Evolutionary conservation across 2,329 filamentous ascomycete species (phyloP), one percentile per base, ranked within the genome.

Genomic region (Verticillium klebahnii): DNA sequence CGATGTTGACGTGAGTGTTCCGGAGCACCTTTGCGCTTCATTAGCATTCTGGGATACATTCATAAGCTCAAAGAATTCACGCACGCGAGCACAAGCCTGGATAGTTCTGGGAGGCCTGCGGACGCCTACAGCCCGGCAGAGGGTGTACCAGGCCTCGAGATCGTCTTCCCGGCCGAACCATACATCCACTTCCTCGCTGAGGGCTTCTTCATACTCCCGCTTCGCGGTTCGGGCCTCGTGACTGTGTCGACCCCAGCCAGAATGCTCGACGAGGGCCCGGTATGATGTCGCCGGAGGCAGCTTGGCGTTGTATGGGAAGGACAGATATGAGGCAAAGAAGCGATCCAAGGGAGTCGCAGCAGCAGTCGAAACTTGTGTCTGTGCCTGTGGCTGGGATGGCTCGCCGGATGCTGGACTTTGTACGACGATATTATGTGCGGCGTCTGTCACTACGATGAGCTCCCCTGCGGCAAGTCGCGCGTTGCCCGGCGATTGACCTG

Each of bases 321-420:
- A 36, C 3, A 59, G 58, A 58, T 61, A 63, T 54, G 66, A 62
- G 19, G 63, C 45, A 39, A 65, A 66, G 37, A 67, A 62, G 19
- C 62, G 61, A 17, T 65, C 63, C 7, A 67, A 50, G 5, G 65
- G 66, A 50, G 68, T 63, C 39, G 65, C 65, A 14, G 19, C 3
- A 6, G 19, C 45, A 23, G 17, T 52, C 19, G 11, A 9, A 19
- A 29, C n/a, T 2, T 2, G 19, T 9, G 11, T 9, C 3, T 23
- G 45, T 8, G 12, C 19, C n/a, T 52, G 45, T 9, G 19, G 19
- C 19, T 25, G 7, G 12, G 45, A 8, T 12, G n/a, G 45, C 19
- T 6, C 12, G 19, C 45, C 19, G 8, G 8, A 1, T 12, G 45
- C 11, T 25, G 45, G 17, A n/a, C 11, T 19, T 23, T 3, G 8